Evolutionary conservation across 2,329 filamentous ascomycete genomes (phyloP).

Genomic region (Incumbomyces lentus): DNA sequence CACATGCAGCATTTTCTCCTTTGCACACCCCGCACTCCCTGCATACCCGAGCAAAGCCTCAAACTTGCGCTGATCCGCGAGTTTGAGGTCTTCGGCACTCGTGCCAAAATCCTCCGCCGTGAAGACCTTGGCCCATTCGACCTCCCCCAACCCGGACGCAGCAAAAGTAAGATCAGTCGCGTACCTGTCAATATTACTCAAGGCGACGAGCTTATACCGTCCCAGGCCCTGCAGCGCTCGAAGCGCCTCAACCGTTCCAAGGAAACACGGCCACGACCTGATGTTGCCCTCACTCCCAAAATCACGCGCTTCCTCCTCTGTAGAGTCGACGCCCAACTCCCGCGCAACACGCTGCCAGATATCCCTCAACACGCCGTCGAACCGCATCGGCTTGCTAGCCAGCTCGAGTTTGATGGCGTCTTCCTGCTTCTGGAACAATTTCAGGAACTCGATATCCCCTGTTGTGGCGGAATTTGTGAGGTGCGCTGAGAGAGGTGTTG

Average conservation of each 20-base stretch:
- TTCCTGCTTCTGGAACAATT: constrained; percentile 39
- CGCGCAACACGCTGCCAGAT: constrained; percentile 29
- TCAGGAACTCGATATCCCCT: constrained; percentile 31
- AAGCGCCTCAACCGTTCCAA: constrained; percentile 46
- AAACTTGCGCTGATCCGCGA: constrained; percentile 18
- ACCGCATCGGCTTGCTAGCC: constrained; percentile 46
- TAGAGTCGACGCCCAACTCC: constrained; percentile 21
- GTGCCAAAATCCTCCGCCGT: constrained; percentile 61
- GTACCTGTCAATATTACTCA: constrained; percentile 47
- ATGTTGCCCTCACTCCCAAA: constrained; percentile 39
- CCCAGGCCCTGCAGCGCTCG: constrained; percentile 31
- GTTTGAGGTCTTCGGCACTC: constrained; percentile 44
- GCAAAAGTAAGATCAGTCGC: constrained; percentile 35
- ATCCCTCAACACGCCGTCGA: constrained; percentile 49
- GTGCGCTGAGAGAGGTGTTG: constrained; percentile 17
- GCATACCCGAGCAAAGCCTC: constrained; percentile 42
- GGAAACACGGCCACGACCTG: constrained; percentile 45
- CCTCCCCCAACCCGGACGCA: constrained; percentile 50
- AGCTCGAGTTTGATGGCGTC: constrained; percentile 36
- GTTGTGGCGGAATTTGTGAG: constrained; percentile 14
- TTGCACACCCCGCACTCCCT: constrained; percentile 45
- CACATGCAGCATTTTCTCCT: constrained; percentile 53
- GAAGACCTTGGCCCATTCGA: constrained; percentile 35
- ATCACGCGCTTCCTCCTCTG: constrained; percentile 28
- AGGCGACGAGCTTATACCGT: constrained; percentile 45